Percentiles rank a stretch among this genome's conserved stretches.
phyloP scores from a whole-genome alignment of 768 basidiomycete genomes.

The Phylloporus rhodoxanthus region DNA sequence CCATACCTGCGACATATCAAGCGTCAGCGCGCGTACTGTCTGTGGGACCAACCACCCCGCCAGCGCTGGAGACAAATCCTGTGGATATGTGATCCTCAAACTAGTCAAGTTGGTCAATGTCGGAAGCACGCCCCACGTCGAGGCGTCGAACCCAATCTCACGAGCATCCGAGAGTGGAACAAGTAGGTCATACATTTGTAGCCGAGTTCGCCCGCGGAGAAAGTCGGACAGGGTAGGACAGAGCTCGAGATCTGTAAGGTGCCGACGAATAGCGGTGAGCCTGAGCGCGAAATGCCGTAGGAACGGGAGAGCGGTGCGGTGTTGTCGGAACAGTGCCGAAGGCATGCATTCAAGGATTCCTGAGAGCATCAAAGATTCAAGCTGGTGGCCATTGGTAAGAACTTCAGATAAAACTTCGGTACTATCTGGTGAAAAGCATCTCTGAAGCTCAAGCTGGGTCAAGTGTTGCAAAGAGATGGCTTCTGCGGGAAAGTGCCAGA shows the following conservation, averaged over 20 bases:
- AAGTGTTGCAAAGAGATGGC: slow-evolving; percentile 56
- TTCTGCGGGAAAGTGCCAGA: slow-evolving; percentile 53
- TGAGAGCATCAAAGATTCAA: slow-evolving; percentile 56
- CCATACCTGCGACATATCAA: slow-evolving; percentile 35
- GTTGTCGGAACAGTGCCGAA: slow-evolving; percentile 45
- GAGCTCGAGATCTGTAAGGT: slow-evolving; percentile 51
- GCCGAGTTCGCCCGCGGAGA: slow-evolving; percentile 46
- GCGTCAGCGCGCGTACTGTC: slow-evolving; percentile 41
- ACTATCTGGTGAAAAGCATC: slow-evolving; percentile 46
- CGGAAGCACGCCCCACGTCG: slow-evolving; percentile 66
- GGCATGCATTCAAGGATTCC: slow-evolving; percentile 48
- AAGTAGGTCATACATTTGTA: slow-evolving; percentile 50
- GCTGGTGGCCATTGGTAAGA: slow-evolving; percentile 52
- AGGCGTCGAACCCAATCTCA: slow-evolving; percentile 60
- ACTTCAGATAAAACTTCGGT: slow-evolving; percentile 54
- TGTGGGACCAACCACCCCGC: slow-evolving; percentile 66
- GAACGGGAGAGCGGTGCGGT: slow-evolving; percentile 47
- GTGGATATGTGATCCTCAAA: slow-evolving; percentile 57
- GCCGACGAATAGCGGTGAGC: slow-evolving; percentile 37
- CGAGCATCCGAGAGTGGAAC: slow-evolving; percentile 40
- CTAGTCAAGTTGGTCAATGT: slow-evolving; percentile 47
- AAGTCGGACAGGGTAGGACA: slow-evolving; percentile 68
- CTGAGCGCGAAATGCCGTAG: slow-evolving; percentile 59
- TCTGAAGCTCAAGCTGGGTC: slow-evolving; percentile 55
- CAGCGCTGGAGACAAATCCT: slow-evolving; percentile 57